A percentile compares a stretch with the other conserved stretches of the same genome.
Evolutionary conservation across 2,329 filamentous ascomycete species (phyloP).

Genomic region (Dryadomyces quercivorus): DNA sequence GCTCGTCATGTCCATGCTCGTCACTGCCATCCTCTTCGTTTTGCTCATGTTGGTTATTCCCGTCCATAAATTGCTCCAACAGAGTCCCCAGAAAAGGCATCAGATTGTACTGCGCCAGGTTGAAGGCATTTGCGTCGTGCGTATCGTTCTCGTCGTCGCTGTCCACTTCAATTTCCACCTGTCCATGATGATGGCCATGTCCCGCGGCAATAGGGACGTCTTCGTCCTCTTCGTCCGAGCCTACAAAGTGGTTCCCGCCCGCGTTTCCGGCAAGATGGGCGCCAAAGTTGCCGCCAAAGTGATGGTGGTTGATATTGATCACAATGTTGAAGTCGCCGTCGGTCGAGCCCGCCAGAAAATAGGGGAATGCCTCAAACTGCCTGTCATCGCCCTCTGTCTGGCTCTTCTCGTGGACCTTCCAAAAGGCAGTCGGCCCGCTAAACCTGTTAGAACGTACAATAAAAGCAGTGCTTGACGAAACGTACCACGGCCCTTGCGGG

Average conservation of each 20-base stretch:
- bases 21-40: neutral
- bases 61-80: neutral
- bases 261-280: neutral
- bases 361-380: neutral
- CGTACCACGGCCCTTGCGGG: slow-evolving; percentile 41
- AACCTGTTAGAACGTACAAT: neutral
- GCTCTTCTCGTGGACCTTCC: slow-evolving; percentile 20
- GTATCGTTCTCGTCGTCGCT: slow-evolving; percentile 13
- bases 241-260: neutral
- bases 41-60: neutral
- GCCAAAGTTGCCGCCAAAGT: neutral
- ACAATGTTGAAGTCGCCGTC: slow-evolving; percentile 2
- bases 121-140: slow-evolving; percentile 8
- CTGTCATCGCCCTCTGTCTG: neutral
- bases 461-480: neutral
- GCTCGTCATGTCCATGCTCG: neutral
- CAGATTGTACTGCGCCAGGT: neutral
- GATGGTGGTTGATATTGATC: slow-evolving; percentile 8
- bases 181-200: neutral
- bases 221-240: neutral
- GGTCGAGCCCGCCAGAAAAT: slow-evolving; percentile 4
- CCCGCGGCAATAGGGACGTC: slow-evolving; percentile 8
- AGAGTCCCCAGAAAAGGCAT: neutral
- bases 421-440: neutral
- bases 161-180: slow-evolving; percentile 6